These are phyloP conservation scores for Polytrichum commune DNA, from an alignment of 225 moss, liverwort and hornwort species.

Conservation along the genomic window DNA sequence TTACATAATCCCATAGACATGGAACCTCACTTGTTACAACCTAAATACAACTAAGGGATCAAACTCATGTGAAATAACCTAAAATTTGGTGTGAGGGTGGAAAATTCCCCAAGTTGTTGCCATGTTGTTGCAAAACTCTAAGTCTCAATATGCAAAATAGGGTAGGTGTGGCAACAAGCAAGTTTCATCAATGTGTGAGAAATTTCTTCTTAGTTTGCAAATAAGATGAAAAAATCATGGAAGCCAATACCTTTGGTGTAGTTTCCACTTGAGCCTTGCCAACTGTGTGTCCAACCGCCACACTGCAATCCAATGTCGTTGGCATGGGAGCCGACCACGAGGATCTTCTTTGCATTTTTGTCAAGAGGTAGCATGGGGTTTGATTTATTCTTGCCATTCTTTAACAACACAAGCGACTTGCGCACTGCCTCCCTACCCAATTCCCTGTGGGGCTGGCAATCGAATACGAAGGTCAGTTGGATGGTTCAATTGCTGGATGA, in stretches of 20 bases:
- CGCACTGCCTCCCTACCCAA: conserved; percentile 62
- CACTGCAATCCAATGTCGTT: conserved; percentile 58
- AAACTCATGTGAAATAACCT: too few species aligned
- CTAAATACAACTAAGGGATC: too few species aligned
- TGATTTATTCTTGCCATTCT: conserved; percentile 47
- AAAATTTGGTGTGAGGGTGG: too few species aligned
- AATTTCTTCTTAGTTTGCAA: not conserved
- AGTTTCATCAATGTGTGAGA: not conserved
- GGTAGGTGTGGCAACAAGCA: not conserved
- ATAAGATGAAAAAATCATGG: too few species aligned
- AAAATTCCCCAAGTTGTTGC: too few species aligned
- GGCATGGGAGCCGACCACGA: conserved; percentile 50
- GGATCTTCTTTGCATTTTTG: conserved; percentile 35
- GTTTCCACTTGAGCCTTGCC: conserved; percentile 52
- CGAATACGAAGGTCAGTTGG: too few species aligned
- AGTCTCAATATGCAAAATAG: not conserved
- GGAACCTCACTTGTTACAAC: too few species aligned
- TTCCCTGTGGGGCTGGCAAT: conserved; percentile 16
- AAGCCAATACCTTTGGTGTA: conserved; percentile 29
- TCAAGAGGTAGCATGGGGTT: conserved; percentile 40
- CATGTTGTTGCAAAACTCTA: too few species aligned
- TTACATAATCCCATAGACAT: too few species aligned
- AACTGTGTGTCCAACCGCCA: conserved; percentile 65
- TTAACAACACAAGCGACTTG: conserved; percentile 60
- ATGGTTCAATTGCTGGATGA: too few species aligned